Evolutionary conservation across 148 eudicot genomes (phyloP).

Genomic region (Amaranthus cruentus): DNA sequence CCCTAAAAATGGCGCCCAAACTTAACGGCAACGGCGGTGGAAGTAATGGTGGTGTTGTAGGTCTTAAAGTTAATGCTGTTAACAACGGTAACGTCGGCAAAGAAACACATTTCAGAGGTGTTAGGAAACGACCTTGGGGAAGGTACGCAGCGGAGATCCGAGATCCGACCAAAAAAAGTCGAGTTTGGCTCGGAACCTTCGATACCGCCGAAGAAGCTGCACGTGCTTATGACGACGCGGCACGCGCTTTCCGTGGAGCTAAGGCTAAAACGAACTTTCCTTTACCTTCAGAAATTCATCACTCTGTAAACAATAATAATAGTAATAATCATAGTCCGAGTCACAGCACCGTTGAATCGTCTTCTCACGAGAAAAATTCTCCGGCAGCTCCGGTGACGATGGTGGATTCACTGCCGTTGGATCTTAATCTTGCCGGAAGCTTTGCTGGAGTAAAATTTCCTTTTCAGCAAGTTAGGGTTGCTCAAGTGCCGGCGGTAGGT

Average conservation of each 20-base stretch:
- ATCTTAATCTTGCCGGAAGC: conserved; percentile 34
- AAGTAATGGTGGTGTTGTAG: background rate
- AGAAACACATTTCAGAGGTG: conserved; percentile 58
- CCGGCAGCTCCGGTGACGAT: conserved; percentile 3
- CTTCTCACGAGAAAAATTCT: conserved; percentile 29
- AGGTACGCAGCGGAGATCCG: conserved; percentile 78
- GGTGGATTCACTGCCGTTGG: conserved; percentile 31
- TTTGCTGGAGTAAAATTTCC: conserved; percentile 12
- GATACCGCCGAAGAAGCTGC: conserved; percentile 78
- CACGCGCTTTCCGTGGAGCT: conserved; percentile 63
- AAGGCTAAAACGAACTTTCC: conserved; percentile 71
- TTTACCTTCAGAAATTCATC: conserved; percentile 11
- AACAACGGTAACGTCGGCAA: conserved; percentile 4
- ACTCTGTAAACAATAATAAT: background rate
- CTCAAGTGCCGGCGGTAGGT: conserved; percentile 3
- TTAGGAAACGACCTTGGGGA: conserved; percentile 71
- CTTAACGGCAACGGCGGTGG: background rate
- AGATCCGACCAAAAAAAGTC: conserved; percentile 55
- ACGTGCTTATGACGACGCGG: conserved; percentile 65
- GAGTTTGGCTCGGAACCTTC: conserved; percentile 78
- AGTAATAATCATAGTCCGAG: conserved; percentile 33
- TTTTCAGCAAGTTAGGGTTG: background rate
- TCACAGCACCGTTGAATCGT: conserved; percentile 52
- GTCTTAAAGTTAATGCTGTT: background rate
- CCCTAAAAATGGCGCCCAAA: background rate